phyloP scores from a whole-genome alignment of 495 filamentous ascomycete species.

The Aspergillus sclerotioniger region DNA sequence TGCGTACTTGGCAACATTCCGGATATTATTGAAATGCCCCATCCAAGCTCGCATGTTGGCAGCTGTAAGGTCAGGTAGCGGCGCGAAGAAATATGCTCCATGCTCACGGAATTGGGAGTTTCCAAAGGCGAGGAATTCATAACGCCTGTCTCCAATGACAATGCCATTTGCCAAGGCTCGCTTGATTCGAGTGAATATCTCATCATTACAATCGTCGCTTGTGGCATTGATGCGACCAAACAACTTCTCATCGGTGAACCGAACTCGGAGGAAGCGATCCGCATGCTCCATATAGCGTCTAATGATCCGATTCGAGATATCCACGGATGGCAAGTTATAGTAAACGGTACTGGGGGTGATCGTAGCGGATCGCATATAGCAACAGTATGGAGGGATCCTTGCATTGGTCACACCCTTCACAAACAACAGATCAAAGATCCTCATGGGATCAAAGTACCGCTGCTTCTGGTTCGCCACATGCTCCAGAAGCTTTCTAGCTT shows the following conservation, averaged over 20 bases:
- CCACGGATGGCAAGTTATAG: constrained; percentile 72
- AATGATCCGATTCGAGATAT: constrained; percentile 85
- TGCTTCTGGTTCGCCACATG: constrained; percentile 57
- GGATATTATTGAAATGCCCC: constrained; percentile 79
- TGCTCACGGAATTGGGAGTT: constrained; percentile 94
- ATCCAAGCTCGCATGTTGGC: constrained; percentile 84
- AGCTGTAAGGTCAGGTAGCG: constrained; percentile 57
- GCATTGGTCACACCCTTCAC: constrained; percentile 44
- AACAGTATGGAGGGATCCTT: constrained; percentile 68
- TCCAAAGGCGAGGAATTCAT: constrained; percentile 89
- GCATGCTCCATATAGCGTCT: constrained; percentile 62
- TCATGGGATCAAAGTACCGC: constrained; percentile 67
- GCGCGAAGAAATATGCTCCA: constrained; percentile 86
- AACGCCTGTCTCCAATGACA: constrained; percentile 72
- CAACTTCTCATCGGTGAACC: constrained; percentile 82
- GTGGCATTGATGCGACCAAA: constrained; percentile 57
- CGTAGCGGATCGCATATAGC: constrained; percentile 68
- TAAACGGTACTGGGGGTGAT: constrained; percentile 82
- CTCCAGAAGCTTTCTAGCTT: constrained; percentile 59
- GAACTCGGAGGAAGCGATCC: constrained; percentile 88
- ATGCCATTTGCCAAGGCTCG: constrained; percentile 76
- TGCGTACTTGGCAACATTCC: constrained; percentile 76
- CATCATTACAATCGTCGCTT: constrained; percentile 58
- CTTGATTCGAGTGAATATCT: constrained; percentile 71
- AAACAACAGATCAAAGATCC: constrained; percentile 60